Evolutionary conservation across 139 green algal species (phyloP).

Genomic region (Eudorina sp.): DNA sequence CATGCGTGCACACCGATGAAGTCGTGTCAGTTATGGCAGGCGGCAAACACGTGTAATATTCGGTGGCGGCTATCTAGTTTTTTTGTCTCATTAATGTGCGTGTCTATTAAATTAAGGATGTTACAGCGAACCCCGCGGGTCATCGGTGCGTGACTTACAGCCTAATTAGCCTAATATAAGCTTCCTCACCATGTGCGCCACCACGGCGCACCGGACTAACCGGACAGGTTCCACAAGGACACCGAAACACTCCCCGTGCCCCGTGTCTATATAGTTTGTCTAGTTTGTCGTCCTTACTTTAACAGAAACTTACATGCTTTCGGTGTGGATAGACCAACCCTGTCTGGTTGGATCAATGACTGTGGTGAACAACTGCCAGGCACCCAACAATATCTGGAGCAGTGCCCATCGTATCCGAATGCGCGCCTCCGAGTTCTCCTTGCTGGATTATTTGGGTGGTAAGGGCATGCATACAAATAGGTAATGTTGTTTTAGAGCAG

Average conservation of each 20-base stretch:
- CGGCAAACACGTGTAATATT: background rate
- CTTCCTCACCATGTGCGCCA: background rate
- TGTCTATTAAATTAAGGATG: background rate
- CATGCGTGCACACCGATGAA: no score
- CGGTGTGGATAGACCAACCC: conserved; percentile 23
- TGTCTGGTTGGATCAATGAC: conserved; percentile 1
- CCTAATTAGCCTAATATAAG: background rate
- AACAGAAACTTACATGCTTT: background rate
- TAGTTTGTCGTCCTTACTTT: background rate
- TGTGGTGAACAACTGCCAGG: conserved; percentile 29
- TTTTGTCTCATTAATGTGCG: background rate
- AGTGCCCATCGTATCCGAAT: conserved; percentile 1
- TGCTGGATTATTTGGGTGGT: no score
- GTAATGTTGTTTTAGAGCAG: no score
- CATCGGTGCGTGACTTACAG: background rate
- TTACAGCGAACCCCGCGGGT: no score
- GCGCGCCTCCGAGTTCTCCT: conserved; percentile 4
- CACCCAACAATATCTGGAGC: conserved; percentile 12
- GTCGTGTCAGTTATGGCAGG: background rate
- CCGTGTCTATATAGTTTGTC: no score
- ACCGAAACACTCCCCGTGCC: background rate
- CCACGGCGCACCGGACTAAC: background rate
- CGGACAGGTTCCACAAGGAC: background rate
- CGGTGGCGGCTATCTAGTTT: no score
- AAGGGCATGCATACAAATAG: no score